Evolutionary conservation across 306 rosid species (phyloP).

Genomic region (Vigna mungo): DNA sequence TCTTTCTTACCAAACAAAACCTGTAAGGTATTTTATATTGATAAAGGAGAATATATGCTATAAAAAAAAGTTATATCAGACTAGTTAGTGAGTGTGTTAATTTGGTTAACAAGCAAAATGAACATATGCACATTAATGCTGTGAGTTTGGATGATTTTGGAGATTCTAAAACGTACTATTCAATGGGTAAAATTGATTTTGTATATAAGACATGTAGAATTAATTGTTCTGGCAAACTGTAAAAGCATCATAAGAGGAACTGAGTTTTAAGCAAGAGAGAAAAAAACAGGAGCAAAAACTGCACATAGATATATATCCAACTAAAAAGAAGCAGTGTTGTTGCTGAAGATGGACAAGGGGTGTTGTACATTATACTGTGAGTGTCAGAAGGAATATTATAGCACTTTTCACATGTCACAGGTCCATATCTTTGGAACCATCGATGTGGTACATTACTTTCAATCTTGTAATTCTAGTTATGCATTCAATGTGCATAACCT

Average conservation of each 20-base stretch:
- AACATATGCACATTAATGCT: neutral
- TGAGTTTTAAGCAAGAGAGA: neutral
- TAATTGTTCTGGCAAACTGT: neutral
- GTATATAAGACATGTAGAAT: neutral
- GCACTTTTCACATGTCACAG: constrained; percentile 30
- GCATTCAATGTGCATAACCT: constrained; percentile 36
- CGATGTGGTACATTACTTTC: constrained; percentile 12
- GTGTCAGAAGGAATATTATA: constrained; percentile 26
- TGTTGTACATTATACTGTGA: constrained; percentile 2
- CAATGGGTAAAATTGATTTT: neutral
- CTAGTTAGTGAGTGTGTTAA: neutral
- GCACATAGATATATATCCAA: neutral
- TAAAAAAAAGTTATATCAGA: neutral
- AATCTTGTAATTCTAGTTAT: constrained; percentile 25
- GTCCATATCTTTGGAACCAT: constrained; percentile 39
- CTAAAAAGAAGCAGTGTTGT: constrained; percentile 20
- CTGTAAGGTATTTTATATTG: neutral
- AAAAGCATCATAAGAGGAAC: neutral
- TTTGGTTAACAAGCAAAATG: neutral
- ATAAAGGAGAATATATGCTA: neutral
- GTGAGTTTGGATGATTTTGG: neutral
- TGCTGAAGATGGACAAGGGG: constrained; percentile 13
- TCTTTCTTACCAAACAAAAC: neutral
- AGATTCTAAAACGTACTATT: neutral
- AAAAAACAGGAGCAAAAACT: neutral